A percentile compares a stretch with the other conserved stretches of the same genome.
Conservation (phyloP, 768 basidiomycete genomes). For the Favolaschia claudopus region DNA sequence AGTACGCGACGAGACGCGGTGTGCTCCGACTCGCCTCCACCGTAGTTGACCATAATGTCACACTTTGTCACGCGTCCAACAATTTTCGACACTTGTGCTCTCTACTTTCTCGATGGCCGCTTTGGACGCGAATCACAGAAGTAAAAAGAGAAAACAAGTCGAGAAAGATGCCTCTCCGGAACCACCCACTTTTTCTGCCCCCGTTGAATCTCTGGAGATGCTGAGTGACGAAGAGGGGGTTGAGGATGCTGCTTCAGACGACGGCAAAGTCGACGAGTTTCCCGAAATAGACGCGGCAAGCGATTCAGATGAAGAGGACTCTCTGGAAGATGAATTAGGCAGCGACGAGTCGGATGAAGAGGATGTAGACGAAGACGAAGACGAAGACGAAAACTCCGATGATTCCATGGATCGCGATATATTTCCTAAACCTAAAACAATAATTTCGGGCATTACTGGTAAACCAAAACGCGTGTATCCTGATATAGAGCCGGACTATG, state of each 20-base stretch:
- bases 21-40: conserved; percentile 68
- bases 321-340: conserved; percentile 44
- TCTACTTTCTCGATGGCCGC: conserved; percentile 38
- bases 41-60: conserved; percentile 78
- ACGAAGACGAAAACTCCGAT: conserved; percentile 44
- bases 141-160: conserved; percentile 67
- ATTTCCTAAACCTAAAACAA: conserved; percentile 70
- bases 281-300: conserved; percentile 70
- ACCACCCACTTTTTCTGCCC: conserved; percentile 9
- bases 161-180: conserved; percentile 46
- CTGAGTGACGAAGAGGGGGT: conserved; percentile 73
- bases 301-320: conserved; percentile 55
- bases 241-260: conserved; percentile 56
- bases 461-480: conserved; percentile 84
- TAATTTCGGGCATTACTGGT: conserved; percentile 85
- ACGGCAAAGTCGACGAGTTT: conserved; percentile 74
- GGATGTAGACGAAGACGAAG: conserved; percentile 38
- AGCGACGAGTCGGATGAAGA: conserved; percentile 48
- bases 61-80: conserved; percentile 7
- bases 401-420: conserved; percentile 55
- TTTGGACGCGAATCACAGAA: conserved; percentile 40
- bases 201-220: conserved; percentile 61
- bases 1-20: background rate
- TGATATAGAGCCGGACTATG: conserved; percentile 90
- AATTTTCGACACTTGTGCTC: conserved; percentile 17